Evolutionary conservation across 2,329 filamentous ascomycete species (phyloP), one percentile per base, ranked within the genome.

Genomic region (Cladosporium halotolerans): DNA sequence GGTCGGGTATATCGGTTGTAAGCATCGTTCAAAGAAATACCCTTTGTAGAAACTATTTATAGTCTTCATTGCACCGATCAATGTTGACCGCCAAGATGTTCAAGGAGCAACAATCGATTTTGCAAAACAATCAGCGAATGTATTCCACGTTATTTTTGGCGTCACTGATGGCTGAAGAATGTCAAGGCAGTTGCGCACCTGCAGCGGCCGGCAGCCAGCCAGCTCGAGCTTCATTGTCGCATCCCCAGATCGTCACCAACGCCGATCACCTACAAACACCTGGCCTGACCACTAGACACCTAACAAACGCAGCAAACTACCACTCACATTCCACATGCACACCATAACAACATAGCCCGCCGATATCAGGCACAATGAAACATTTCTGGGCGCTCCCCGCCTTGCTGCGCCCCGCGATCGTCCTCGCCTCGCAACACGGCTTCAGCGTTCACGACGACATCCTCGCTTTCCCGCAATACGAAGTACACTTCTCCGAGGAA

Each of bases 381-480:
- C 68, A 72, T 56, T 72, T 78, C 60, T 73, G 74, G 69, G 74
- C 74, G 9, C 66, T 78, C 19, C 73, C 75, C 16, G 73, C 73
- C 2, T 60, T 77, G 16, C 57, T 77, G 58, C 73, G 73, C 55
- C 65, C 76, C 45, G 73, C 72, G 52, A 68, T 78, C 55, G 79
- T 64, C n/a, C 58, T 67, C n/a, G 62, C 60, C 10, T 53, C 60
- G n/a, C 65, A 65, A 77, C 78, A 78, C 60, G 72, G 77, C 16
- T 96, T 96, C 74, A 95, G 85, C 72, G 87, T 95, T 53, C 84
- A 93, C 64, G 89, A 95, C 66, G 91, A 96, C 68, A 71, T 96
- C 48, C 79, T 95, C 53, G 89, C 89, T 14, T 89, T 86, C 71
- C 91, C 91, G 9, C 67, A 96, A 85, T 96, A 88, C 66, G 86